These are phyloP conservation scores for Picea sitchensis DNA, from an alignment of 75 land plant genomes.

Conservation along the genomic window DNA sequence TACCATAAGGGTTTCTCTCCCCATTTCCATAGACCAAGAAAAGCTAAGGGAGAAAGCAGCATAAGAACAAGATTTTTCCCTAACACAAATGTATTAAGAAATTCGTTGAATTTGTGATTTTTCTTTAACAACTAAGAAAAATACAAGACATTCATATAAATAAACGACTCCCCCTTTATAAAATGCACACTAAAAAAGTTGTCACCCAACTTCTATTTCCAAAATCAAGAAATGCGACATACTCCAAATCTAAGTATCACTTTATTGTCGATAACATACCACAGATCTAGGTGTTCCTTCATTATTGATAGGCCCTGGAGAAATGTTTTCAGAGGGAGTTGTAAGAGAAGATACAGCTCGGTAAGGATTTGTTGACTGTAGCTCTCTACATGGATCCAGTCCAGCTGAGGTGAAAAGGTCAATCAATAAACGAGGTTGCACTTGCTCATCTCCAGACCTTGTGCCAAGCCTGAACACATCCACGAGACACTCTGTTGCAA, in stretches of 20 bases:
- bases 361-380: neutral
- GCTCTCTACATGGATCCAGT: neutral
- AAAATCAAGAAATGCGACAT: neutral
- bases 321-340: neutral
- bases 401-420: conserved; percentile 35
- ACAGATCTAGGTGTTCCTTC: neutral
- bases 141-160: neutral
- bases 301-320: neutral
- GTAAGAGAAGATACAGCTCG: neutral
- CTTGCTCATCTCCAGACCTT: conserved; percentile 18
- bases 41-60: neutral
- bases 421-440: conserved; percentile 27
- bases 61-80: neutral
- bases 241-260: neutral
- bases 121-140: too few relatives aligned
- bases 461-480: conserved; percentile 49
- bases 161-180: neutral
- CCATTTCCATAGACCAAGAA: too few relatives aligned
- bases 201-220: neutral
- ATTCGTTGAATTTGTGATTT: neutral
- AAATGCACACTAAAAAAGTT: neutral
- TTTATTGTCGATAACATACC: neutral
- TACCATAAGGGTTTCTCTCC: too few relatives aligned
- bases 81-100: neutral
- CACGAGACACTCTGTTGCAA: conserved; percentile 58